Evolutionary conservation across 768 basidiomycete species (phyloP).

Genomic region (Leucogyrophana mollusca): DNA sequence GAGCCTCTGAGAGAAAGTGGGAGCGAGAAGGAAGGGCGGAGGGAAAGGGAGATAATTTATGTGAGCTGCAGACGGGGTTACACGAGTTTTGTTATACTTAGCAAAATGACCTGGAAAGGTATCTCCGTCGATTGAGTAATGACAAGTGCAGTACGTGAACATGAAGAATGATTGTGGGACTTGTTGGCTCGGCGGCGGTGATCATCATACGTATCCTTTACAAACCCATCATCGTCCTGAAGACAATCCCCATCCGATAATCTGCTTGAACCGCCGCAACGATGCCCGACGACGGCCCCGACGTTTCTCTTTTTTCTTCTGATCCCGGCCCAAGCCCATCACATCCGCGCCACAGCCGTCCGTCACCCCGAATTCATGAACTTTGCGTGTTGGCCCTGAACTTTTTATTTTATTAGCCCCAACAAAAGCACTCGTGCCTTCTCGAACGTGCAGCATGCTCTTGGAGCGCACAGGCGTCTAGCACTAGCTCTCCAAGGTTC

Average conservation of each 20-base stretch:
- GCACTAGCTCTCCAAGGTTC: not conserved
- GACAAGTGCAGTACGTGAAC: constrained; percentile 1
- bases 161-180: constrained; percentile 3
- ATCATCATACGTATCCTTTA: not conserved
- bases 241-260: not conserved
- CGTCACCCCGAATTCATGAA: not conserved
- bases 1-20: constrained; percentile 16
- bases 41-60: not conserved
- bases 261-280: not conserved
- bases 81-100: constrained; percentile 14
- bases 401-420: not conserved
- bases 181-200: constrained; percentile 1
- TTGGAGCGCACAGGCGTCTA: not conserved
- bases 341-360: constrained; percentile 1
- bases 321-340: not conserved
- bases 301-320: not conserved
- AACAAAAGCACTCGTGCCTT: not conserved
- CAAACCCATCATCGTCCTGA: not conserved
- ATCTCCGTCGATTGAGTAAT: constrained; percentile 12
- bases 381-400: not conserved
- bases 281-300: not conserved
- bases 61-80: not conserved
- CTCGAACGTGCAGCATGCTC: not conserved
- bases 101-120: constrained; percentile 2
- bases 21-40: not conserved